phyloP scores from a whole-genome alignment of 2,329 filamentous ascomycete species.

The Rutstroemia sp. region DNA sequence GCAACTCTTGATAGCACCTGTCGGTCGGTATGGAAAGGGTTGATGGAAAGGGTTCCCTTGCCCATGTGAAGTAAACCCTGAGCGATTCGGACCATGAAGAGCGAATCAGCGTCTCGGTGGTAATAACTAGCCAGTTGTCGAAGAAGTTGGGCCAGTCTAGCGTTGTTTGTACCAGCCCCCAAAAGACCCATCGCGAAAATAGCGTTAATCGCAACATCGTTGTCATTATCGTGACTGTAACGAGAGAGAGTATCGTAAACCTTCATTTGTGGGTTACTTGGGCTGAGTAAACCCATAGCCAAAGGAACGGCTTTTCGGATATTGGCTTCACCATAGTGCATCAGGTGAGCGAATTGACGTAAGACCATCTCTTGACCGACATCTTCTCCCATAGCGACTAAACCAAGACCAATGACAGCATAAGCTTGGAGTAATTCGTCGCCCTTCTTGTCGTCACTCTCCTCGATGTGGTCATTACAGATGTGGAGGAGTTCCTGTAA shows the following conservation, averaged over 20 bases:
- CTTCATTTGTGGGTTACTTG: constrained; percentile 99
- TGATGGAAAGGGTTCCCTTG: constrained; percentile 92
- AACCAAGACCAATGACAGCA: constrained; percentile 84
- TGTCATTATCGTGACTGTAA: constrained; percentile 98
- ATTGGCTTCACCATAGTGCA: constrained; percentile 98
- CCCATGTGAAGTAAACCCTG: constrained; percentile 98
- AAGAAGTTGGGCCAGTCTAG: constrained; percentile 86
- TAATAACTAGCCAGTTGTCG: constrained; percentile 97
- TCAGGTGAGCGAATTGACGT: constrained; percentile 92
- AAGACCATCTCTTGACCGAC: constrained; percentile 98
- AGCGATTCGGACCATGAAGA: constrained; percentile 99
- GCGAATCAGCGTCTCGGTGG: constrained; percentile 87
- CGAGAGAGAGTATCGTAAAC: constrained; percentile 96
- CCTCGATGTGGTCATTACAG: constrained; percentile 95
- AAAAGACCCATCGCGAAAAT: constrained; percentile 99
- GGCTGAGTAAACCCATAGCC: constrained; percentile 92
- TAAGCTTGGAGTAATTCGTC: constrained; percentile 95
- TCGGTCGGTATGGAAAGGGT: constrained; percentile 98
- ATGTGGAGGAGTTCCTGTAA: constrained; percentile 95
- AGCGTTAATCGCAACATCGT: constrained; percentile 94
- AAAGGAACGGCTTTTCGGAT: constrained; percentile 94
- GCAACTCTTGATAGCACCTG: constrained; percentile 91
- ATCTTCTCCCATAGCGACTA: constrained; percentile 97
- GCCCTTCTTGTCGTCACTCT: constrained; percentile 88
- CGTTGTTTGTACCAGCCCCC: constrained; percentile 96